Conservation (phyloP, 495 filamentous ascomycete genomes). For the Thozetella sp. region DNA sequence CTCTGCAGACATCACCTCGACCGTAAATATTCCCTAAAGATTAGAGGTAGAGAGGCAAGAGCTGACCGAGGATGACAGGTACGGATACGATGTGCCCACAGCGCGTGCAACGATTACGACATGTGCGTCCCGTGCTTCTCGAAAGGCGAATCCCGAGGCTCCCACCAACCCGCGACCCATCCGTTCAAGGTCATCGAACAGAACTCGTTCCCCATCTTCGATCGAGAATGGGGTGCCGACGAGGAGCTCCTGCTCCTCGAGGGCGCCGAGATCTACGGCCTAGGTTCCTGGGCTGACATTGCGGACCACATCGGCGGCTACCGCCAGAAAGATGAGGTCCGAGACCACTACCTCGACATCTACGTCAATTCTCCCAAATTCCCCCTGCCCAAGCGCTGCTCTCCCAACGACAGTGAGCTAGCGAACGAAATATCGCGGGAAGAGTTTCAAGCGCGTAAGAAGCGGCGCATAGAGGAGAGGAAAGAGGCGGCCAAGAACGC, state of each 20-base stretch:
- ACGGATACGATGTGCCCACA: constrained; percentile 87
- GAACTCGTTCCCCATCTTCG: constrained; percentile 95
- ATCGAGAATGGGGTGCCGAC: constrained; percentile 94
- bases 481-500: constrained; percentile 87
- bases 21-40: constrained; percentile 57
- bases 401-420: constrained; percentile 76
- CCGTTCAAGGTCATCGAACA: constrained; percentile 94
- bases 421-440: constrained; percentile 82
- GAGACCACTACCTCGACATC: constrained; percentile 87
- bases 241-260: constrained; percentile 92
- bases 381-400: constrained; percentile 81
- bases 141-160: constrained; percentile 70
- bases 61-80: constrained; percentile 59
- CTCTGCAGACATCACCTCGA: constrained; percentile 92
- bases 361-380: constrained; percentile 84
- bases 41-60: not conserved
- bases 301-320: constrained; percentile 97
- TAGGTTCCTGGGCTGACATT: constrained; percentile 97
- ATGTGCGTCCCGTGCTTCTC: constrained; percentile 96
- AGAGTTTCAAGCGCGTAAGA: constrained; percentile 92
- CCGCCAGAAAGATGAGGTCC: constrained; percentile 90
- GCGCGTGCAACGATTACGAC: constrained; percentile 88
- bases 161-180: constrained; percentile 84
- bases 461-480: constrained; percentile 88
- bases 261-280: constrained; percentile 94